Evolutionary conservation across 768 basidiomycete species (phyloP).

Genomic region (Boletus patriciae): DNA sequence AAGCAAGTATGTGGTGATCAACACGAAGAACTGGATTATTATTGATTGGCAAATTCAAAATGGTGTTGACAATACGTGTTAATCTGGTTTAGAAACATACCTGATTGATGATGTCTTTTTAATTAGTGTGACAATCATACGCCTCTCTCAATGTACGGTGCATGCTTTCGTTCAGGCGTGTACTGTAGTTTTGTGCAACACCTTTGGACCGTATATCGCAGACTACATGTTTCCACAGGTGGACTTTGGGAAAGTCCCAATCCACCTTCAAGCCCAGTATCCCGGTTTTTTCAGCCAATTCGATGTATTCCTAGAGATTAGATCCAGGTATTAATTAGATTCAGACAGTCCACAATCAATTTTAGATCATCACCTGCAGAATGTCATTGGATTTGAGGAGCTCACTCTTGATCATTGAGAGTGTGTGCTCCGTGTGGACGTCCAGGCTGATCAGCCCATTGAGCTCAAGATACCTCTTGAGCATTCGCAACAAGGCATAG

Average conservation of each 20-base stretch:
- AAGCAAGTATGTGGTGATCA: constrained; percentile 9
- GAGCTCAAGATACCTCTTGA: not conserved
- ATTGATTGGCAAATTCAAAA: no score
- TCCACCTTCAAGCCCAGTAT: not conserved
- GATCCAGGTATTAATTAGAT: no score
- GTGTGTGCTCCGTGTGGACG: not conserved
- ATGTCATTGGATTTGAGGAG: not conserved
- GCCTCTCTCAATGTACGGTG: constrained; percentile 30
- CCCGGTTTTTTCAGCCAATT: not conserved
- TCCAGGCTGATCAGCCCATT: not conserved
- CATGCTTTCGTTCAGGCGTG: constrained; percentile 32
- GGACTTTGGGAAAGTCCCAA: constrained; percentile 39
- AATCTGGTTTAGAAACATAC: no score
- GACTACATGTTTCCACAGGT: constrained; percentile 34
- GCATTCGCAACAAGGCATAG: not conserved
- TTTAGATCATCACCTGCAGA: not conserved
- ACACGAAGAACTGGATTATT: no score
- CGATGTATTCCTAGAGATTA: no score
- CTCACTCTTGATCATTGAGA: not conserved
- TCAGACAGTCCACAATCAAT: no score
- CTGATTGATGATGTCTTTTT: no score
- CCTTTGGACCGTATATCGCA: constrained; percentile 36
- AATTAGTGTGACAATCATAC: not conserved
- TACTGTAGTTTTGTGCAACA: constrained; percentile 32
- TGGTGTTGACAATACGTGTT: no score